phyloP scores from a whole-genome alignment of 1,284 basidiomycete genomes.

The Porphyrellus sp. region DNA sequence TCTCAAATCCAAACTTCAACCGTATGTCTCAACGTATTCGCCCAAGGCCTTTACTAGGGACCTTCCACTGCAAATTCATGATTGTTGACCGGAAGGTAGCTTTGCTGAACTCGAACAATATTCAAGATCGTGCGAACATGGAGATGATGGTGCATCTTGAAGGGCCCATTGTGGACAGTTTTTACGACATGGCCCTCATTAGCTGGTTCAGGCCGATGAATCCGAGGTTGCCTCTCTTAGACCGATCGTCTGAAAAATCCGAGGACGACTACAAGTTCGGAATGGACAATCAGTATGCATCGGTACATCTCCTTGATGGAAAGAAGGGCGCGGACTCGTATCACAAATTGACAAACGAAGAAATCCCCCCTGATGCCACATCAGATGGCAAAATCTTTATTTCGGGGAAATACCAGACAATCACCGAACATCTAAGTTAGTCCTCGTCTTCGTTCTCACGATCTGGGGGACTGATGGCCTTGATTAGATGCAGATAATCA shows the following conservation, averaged over 20 bases:
- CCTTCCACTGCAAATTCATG: conserved; percentile 78
- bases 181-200: conserved; percentile 74
- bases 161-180: conserved; percentile 65
- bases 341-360: conserved; percentile 17
- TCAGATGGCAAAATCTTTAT: conserved; percentile 22
- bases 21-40: conserved; percentile 31
- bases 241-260: conserved; percentile 25
- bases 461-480: conserved; percentile 9
- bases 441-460: background rate
- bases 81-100: conserved; percentile 73
- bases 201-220: conserved; percentile 59
- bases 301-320: conserved; percentile 31
- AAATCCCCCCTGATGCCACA: conserved; percentile 8
- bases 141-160: conserved; percentile 70
- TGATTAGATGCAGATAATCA: conserved; percentile 37
- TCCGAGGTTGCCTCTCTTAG: conserved; percentile 54
- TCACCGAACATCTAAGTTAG: conserved; percentile 38
- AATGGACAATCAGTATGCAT: conserved; percentile 46
- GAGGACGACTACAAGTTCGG: conserved; percentile 45
- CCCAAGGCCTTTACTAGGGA: conserved; percentile 59
- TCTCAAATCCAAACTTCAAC: background rate
- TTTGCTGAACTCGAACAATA: conserved; percentile 73
- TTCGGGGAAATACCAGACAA: conserved; percentile 34
- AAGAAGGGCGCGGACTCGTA: conserved; percentile 30
- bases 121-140: conserved; percentile 67